A percentile compares a stretch with the other conserved stretches of the same genome.
These are phyloP conservation scores for Pythium sukuiense DNA, from an alignment of 352 stramenopile species.

Conservation along the genomic window DNA sequence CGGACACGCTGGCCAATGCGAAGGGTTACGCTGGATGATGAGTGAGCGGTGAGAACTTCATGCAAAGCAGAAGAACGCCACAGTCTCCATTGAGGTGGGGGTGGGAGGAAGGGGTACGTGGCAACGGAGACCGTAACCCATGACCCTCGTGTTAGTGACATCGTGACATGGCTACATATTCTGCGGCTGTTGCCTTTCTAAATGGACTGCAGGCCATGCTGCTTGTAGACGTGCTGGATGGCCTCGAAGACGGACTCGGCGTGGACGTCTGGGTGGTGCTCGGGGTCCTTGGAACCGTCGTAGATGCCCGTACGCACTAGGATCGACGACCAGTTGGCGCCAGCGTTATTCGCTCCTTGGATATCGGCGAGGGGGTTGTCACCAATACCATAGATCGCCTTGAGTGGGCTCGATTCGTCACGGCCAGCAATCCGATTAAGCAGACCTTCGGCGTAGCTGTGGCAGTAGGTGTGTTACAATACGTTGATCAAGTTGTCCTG, in stretches of 20 bases:
- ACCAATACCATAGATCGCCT: slow-evolving; percentile 84
- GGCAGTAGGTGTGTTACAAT: not conserved
- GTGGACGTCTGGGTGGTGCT: slow-evolving; percentile 66
- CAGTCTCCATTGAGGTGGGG: not conserved
- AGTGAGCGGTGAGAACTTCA: slow-evolving; percentile 3
- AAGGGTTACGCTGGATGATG: slow-evolving; percentile 3
- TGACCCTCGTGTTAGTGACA: not conserved
- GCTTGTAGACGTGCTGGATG: slow-evolving; percentile 73
- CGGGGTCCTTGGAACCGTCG: slow-evolving; percentile 53
- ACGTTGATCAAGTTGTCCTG: not conserved
- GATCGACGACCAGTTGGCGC: slow-evolving; percentile 79
- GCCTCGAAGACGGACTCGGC: slow-evolving; percentile 71
- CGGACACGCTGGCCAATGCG: not conserved
- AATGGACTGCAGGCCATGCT: slow-evolving; percentile 39
- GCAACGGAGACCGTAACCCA: slow-evolving; percentile 7
- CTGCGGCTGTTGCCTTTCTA: slow-evolving; percentile 7
- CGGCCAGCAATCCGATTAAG: slow-evolving; percentile 56
- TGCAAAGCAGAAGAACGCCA: not conserved
- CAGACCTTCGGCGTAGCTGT: slow-evolving; percentile 68
- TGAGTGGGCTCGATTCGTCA: slow-evolving; percentile 38
- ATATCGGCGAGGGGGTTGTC: slow-evolving; percentile 89
- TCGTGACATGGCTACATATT: slow-evolving; percentile 12
- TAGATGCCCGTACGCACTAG: slow-evolving; percentile 89
- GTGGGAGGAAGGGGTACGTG: not conserved
- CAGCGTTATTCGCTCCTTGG: slow-evolving; percentile 84